Evolutionary conservation across 495 filamentous ascomycete genomes (phyloP).

Genomic region (Podospora sp.): DNA sequence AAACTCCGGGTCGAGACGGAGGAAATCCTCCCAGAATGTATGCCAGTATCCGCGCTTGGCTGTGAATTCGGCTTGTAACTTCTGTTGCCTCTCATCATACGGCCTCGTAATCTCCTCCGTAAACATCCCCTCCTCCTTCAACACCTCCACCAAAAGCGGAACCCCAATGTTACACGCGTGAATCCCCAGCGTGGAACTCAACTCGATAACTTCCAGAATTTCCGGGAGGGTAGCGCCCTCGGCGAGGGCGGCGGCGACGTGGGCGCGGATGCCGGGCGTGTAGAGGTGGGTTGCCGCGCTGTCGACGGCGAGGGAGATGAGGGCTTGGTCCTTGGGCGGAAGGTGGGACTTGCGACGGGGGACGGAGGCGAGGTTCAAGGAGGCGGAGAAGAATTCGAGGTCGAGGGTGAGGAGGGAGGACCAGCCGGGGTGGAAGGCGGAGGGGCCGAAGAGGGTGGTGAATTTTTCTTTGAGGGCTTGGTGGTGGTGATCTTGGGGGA

Average conservation of each 20-base stretch:
- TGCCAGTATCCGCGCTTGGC: conserved; percentile 49
- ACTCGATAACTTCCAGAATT: conserved; percentile 44
- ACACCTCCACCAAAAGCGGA: conserved; percentile 44
- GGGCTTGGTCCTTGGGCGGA: conserved; percentile 41
- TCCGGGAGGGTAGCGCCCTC: conserved; percentile 42
- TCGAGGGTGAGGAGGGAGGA: conserved; percentile 35
- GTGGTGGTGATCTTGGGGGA: background rate
- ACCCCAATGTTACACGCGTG: conserved; percentile 51
- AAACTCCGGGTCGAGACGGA: conserved; percentile 47
- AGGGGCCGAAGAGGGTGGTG: conserved; percentile 21
- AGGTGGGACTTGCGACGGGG: conserved; percentile 36
- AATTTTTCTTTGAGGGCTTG: conserved; percentile 24
- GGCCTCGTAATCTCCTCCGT: conserved; percentile 29
- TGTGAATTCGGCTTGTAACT: conserved; percentile 36
- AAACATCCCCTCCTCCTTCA: conserved; percentile 40
- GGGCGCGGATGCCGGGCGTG: conserved; percentile 38
- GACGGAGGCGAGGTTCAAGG: conserved; percentile 35
- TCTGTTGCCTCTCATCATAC: conserved; percentile 33
- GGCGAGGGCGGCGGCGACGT: conserved; percentile 34
- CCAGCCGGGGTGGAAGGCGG: conserved; percentile 34
- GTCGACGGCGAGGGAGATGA: conserved; percentile 44
- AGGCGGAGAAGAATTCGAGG: conserved; percentile 40
- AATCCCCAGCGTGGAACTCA: conserved; percentile 45
- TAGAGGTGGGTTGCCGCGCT: conserved; percentile 45
- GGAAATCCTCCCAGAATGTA: conserved; percentile 47